A percentile compares a stretch with the other conserved stretches of the same genome.
Evolutionary conservation across 208 protist species (phyloP).

Genomic region (Leishmania martiniquensis): DNA sequence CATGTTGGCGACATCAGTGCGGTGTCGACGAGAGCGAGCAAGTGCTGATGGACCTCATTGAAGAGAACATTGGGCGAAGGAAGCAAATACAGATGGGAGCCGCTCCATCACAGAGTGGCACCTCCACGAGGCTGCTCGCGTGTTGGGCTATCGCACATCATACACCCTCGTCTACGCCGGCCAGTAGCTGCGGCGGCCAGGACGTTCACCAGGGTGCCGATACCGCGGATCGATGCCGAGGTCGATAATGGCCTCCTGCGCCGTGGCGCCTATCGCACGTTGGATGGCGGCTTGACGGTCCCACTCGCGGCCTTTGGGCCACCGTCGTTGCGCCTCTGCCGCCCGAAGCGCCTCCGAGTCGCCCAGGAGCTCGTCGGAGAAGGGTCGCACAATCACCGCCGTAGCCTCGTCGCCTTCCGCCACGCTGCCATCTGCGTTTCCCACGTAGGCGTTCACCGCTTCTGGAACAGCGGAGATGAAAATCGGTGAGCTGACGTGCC

Average conservation of each 20-base stretch:
- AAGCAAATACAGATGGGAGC: background rate
- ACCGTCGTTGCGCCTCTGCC: constrained; percentile 25
- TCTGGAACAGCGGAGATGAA: constrained; percentile 1
- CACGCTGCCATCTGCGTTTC: background rate
- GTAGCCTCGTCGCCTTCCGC: constrained; percentile 6
- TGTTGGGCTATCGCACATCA: background rate
- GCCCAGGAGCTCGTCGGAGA: constrained; percentile 34
- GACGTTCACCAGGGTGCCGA: constrained; percentile 62
- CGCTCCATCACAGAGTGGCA: background rate
- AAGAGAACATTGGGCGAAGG: background rate
- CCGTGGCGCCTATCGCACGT: constrained; percentile 48
- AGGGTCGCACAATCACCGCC: constrained; percentile 61
- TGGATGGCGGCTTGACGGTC: constrained; percentile 80
- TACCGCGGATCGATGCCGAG: constrained; percentile 70
- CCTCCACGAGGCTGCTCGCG: background rate
- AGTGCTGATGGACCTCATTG: too few species aligned
- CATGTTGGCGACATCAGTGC: too few species aligned
- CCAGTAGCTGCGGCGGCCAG: constrained; percentile 8
- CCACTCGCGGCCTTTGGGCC: constrained; percentile 74
- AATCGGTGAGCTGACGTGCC: constrained; percentile 38
- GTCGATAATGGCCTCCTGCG: constrained; percentile 78
- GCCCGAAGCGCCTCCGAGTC: constrained; percentile 11
- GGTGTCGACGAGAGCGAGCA: background rate
- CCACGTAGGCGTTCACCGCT: background rate
- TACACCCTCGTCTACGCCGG: background rate